A percentile compares a stretch with the other conserved stretches of the same genome.
Evolutionary conservation across 345 rosid species (phyloP).

Genomic region (Geranium brycei): DNA sequence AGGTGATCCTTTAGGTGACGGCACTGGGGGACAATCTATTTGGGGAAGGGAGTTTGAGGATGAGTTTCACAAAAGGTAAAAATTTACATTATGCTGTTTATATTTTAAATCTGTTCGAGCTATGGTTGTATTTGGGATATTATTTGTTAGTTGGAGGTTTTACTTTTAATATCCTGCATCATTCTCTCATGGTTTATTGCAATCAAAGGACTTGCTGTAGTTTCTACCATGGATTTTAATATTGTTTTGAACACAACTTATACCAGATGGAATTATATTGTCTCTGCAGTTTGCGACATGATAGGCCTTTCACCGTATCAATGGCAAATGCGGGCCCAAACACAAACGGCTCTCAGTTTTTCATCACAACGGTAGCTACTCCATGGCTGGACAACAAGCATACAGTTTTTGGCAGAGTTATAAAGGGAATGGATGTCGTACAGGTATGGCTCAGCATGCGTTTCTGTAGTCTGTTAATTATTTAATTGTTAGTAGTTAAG

Average conservation of each 20-base stretch:
- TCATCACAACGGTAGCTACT: slow-evolving; percentile 92
- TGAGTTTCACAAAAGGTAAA: slow-evolving; percentile 95
- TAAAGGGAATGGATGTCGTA: slow-evolving; percentile 93
- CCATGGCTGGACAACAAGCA: slow-evolving; percentile 98
- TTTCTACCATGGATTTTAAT: not conserved
- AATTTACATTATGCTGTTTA: not conserved
- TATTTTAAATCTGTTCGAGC: not conserved
- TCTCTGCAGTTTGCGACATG: slow-evolving; percentile 71
- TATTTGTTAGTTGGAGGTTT: too few species aligned
- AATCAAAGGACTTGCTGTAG: not conserved
- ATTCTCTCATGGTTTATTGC: too few species aligned
- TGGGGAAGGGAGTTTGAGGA: slow-evolving; percentile 99
- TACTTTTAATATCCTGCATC: too few species aligned
- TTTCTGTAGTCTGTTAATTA: not conserved
- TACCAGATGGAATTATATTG: slow-evolving; percentile 6
- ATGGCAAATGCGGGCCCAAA: slow-evolving; percentile 94
- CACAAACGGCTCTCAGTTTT: slow-evolving; percentile 89
- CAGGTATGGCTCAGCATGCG: slow-evolving; percentile 44
- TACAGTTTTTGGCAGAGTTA: slow-evolving; percentile 87
- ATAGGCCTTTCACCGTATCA: slow-evolving; percentile 85
- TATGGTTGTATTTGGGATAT: not conserved
- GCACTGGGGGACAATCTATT: slow-evolving; percentile 98
- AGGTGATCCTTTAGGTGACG: slow-evolving; percentile 98
- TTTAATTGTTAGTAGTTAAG: too few species aligned
- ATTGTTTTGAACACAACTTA: not conserved